A percentile compares a stretch with the other conserved stretches of the same genome.
phyloP scores from a whole-genome alignment of 2,329 filamentous ascomycete genomes.

The Cordyceps pruinosa region DNA sequence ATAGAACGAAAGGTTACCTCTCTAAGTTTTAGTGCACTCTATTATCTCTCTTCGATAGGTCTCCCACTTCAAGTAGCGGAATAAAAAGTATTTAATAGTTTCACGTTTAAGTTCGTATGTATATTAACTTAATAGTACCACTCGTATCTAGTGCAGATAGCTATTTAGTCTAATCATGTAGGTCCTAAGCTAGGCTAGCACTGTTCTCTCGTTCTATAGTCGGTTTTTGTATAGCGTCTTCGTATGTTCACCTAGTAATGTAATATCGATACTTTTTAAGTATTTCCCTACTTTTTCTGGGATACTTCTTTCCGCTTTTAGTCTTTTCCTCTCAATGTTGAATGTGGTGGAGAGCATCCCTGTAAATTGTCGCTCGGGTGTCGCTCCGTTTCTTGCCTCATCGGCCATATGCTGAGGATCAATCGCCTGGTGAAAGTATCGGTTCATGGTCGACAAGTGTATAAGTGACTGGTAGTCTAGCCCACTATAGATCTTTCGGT shows the following conservation, averaged over 20 bases:
- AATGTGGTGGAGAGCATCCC: background rate
- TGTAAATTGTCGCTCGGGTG: background rate
- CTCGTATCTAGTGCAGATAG: background rate
- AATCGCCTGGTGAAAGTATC: conserved; percentile 27
- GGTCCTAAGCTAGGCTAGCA: conserved; percentile 17
- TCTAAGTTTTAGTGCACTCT: background rate
- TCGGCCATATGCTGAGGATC: conserved; percentile 30
- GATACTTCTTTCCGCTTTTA: conserved; percentile 7
- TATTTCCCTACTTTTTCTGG: conserved; percentile 14
- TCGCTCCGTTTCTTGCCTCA: background rate
- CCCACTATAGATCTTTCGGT: conserved; percentile 26
- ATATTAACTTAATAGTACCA: background rate
- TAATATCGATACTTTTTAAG: conserved; percentile 16
- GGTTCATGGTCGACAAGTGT: conserved; percentile 30
- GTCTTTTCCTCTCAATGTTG: background rate
- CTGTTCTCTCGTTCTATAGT: conserved; percentile 16
- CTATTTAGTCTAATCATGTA: conserved; percentile 17
- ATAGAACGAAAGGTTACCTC: background rate
- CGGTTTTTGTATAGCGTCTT: conserved; percentile 16
- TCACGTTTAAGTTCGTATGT: background rate
- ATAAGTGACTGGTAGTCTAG: conserved; percentile 37
- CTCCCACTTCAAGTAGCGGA: background rate
- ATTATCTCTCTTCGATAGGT: background rate
- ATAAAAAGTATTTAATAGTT: background rate
- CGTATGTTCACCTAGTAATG: conserved; percentile 15